Base-by-base conservation (phyloP, 805 yeast genomes). In the Ogataea ganodermae region DNA sequence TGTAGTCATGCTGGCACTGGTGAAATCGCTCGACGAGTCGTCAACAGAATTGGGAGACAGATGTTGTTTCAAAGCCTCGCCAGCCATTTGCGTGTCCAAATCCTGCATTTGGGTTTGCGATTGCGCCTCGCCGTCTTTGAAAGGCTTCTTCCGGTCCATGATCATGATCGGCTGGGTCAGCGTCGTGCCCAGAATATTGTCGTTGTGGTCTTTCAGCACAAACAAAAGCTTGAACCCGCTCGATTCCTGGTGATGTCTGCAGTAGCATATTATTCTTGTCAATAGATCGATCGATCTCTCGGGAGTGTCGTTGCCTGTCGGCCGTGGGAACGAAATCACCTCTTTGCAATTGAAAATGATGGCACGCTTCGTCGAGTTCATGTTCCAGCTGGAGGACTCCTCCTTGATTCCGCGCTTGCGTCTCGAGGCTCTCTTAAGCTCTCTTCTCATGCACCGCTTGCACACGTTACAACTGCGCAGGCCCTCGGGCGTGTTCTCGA, bases 201-300 rank as follows among this genome's bases (percentile, higher is more conserved):
- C 86, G 7, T 72, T 61, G 46, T 72, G 62, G 64, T 91, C 82
- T 51, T 80, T 83, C 42, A 92, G 61, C 3, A 86, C 79, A 52
- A 88, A 80, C 38, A 88, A 68, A 32, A 87, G 70, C 60, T 80
- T 81, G 71, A 91, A 92, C 1, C 99, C 99, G 33, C 77, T 77
- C n/a, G 83, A 72, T 52, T 91, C 96, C 55, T 83, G 81, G 67
- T 94, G 99, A 67, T 94, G 99, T 55, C 98, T 81, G 69, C 98
- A 94, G 65, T 94, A 92, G 67, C 99, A 92, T 8, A 92, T 92
- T 35, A 94, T 81, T 67, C 99, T 80, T 20, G 96, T 79, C 30
- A 78, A 67, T 27, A 80, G 60, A 35, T 79, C 83, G 32, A 80
- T 60, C 2, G 72, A 62, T 53, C 74, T 75, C 13, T 48, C 62